Evolutionary conservation across 1,139 yeast species (phyloP), one percentile per base, ranked within the genome.

Genomic region (Nakaseomyces sp.): DNA sequence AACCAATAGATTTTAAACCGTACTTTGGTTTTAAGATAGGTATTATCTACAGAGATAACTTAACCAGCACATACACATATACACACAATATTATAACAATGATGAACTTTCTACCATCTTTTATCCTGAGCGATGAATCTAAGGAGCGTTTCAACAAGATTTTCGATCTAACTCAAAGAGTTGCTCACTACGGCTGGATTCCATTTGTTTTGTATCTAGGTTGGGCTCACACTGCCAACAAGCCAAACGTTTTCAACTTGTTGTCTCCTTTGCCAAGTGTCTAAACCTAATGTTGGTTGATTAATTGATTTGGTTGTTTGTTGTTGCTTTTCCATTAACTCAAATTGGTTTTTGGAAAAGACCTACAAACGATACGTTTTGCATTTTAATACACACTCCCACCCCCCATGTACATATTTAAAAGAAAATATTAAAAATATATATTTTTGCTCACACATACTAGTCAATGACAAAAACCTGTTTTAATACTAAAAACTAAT

Each of bases 121-220:
- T 61, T 41, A 63, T 63, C 41, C 48, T 63, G 47, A 61, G 65
- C 44, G 87, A 81, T 68, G 86, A 80, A 64, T 77, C 83, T 50
- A 79, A 81, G 76, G 98, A 91, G 71, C 87, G 97, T 70, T 76
- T 91, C 65, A 68, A 81, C 65, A 86, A 81, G 66, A 70, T 88
- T 52, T 71, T 88, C 57, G 94, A 85, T 57, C 74, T 87, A 58
- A 81, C 96, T 53, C 85, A 87, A 66, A 83, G 86, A 45, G 75
- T 85, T 60, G 85, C 91, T 48, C 97, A 91, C 70, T 91, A 88
- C 67, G 96, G 97, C 37, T 91, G 95, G 85, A 82, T 91, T 58
- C 98, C 98, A 48, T 84, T 91, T 62, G 82, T 91, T 53, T 73
- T 91, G 60, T 91, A 91, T 72, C 72, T 91, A 61, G 97, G 96